These are phyloP conservation scores for Stenogyne calaminthoides DNA, from an alignment of 305 asterid genomes.

Conservation along the genomic window DNA sequence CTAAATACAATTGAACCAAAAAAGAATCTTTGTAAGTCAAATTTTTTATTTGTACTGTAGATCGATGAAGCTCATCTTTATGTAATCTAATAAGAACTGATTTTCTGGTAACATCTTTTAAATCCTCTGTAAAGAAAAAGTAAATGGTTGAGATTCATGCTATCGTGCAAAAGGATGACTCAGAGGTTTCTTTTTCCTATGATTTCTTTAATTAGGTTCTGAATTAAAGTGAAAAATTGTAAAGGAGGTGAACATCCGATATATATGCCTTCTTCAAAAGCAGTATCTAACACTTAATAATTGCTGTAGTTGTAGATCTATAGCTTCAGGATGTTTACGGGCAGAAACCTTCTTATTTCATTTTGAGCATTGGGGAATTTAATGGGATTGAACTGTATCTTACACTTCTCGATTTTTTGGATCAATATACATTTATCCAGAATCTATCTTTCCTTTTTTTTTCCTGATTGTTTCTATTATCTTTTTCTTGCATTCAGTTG, in stretches of 20 bases:
- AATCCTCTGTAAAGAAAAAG: not conserved
- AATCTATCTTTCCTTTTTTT: not conserved
- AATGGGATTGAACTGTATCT: slow-evolving; percentile 6
- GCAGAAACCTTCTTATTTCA: not conserved
- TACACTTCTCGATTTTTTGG: not conserved
- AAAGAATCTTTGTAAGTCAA: not conserved
- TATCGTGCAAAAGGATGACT: not conserved
- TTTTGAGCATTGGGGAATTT: not conserved
- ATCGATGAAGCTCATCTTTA: not conserved
- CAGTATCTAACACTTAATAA: not conserved
- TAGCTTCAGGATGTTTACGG: not conserved
- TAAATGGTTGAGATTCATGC: not conserved
- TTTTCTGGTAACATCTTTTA: not conserved
- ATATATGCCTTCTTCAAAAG: not conserved
- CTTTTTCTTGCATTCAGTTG: slow-evolving; percentile 55
- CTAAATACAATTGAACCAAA: not conserved
- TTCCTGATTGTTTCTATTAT: slow-evolving; percentile 12
- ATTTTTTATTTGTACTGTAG: not conserved
- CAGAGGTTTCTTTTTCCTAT: not conserved
- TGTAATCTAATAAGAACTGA: not conserved
- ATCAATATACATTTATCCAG: slow-evolving; percentile 1
- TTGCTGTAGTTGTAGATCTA: not conserved
- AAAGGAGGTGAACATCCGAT: not conserved
- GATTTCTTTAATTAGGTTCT: not conserved
- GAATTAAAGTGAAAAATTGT: not conserved